phyloP scores from a whole-genome alignment of 1,284 basidiomycete genomes.

The Amylostereum chailletii region DNA sequence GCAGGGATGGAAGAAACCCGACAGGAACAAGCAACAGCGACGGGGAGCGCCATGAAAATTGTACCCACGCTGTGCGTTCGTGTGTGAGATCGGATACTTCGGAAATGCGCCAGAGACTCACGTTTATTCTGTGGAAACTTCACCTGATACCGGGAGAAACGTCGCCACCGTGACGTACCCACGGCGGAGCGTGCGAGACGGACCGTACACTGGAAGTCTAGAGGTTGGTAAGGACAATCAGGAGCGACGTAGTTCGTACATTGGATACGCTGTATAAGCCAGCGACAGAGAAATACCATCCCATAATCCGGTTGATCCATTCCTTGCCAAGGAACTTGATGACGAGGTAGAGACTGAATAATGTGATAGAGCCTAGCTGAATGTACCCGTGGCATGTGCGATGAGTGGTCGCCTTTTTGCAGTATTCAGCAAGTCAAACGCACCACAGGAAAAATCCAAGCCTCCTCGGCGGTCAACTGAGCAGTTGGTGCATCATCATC shows the following conservation, averaged over 20 bases:
- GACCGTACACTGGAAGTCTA: conserved; percentile 44
- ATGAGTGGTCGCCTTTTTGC: not conserved
- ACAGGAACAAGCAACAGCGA: conserved; percentile 58
- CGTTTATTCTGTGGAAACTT: not conserved
- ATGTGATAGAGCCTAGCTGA: conserved; percentile 56
- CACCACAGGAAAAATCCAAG: conserved; percentile 72
- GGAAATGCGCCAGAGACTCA: not conserved
- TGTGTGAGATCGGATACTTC: not conserved
- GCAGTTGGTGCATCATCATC: conserved; percentile 31
- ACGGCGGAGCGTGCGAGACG: conserved; percentile 8
- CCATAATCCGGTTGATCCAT: conserved; percentile 75
- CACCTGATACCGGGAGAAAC: not conserved
- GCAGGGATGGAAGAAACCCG: conserved; percentile 55
- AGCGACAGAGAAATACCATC: conserved; percentile 67
- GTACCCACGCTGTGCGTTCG: not conserved
- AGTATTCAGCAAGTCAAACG: conserved; percentile 13
- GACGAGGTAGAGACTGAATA: conserved; percentile 62
- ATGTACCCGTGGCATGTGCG: not conserved
- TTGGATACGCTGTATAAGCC: conserved; percentile 66
- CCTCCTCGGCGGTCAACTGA: conserved; percentile 61
- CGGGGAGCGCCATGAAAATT: conserved; percentile 39
- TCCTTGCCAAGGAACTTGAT: conserved; percentile 74
- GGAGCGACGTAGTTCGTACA: conserved; percentile 29
- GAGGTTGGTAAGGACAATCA: conserved; percentile 4
- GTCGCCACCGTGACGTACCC: not conserved